Conservation (phyloP, 768 basidiomycete genomes). For the Leccinellum rugosiceps region DNA sequence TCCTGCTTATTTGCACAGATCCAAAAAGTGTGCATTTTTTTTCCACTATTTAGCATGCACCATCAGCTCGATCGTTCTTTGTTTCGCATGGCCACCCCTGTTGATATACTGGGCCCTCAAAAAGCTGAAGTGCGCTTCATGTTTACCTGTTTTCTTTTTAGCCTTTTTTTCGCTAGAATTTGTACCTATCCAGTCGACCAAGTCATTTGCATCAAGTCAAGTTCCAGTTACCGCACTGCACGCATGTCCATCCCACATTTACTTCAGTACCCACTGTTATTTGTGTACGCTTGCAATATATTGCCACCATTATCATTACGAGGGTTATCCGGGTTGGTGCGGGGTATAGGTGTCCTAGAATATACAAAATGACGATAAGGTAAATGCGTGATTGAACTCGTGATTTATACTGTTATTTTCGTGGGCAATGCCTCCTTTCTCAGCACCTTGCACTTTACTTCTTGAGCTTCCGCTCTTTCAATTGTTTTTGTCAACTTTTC, state of each 20-base stretch:
- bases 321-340: background rate
- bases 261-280: slow-evolving; percentile 27
- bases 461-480: slow-evolving; percentile 58
- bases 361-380: slow-evolving; percentile 18
- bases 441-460: slow-evolving; percentile 49
- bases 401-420: slow-evolving; percentile 17
- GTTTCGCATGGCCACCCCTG: slow-evolving; percentile 15
- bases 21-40: slow-evolving; percentile 28
- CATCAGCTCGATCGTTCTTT: slow-evolving; percentile 23
- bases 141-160: slow-evolving; percentile 17
- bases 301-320: slow-evolving; percentile 16
- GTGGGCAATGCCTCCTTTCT: slow-evolving; percentile 37
- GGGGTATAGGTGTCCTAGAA: slow-evolving; percentile 20
- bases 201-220: slow-evolving; percentile 26
- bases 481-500: slow-evolving; percentile 58
- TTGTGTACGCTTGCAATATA: slow-evolving; percentile 30
- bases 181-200: slow-evolving; percentile 21
- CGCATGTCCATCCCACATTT: slow-evolving; percentile 24
- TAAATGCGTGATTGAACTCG: slow-evolving; percentile 7
- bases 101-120: slow-evolving; percentile 16
- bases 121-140: slow-evolving; percentile 30
- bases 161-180: slow-evolving; percentile 21
- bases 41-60: slow-evolving; percentile 25
- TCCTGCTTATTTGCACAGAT: slow-evolving; percentile 35
- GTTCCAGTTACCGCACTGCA: slow-evolving; percentile 20